Conservation (phyloP, 2,329 filamentous ascomycete species). For the Colletotrichum destructivum region DNA sequence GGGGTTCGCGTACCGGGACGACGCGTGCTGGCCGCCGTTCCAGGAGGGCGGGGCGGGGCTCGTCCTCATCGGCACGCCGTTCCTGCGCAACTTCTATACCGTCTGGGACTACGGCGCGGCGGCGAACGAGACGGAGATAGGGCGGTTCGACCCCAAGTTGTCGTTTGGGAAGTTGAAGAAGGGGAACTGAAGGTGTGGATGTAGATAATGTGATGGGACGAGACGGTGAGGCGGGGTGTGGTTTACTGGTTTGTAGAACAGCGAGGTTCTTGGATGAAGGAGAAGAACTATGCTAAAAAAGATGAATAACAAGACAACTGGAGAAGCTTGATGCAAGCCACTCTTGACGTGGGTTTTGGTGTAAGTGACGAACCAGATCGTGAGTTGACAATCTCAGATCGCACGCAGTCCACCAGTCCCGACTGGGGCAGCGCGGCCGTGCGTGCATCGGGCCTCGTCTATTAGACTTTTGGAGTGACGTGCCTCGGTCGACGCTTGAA, state of each 20-base stretch:
- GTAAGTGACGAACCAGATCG: conserved; percentile 2
- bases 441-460: conserved; percentile 18
- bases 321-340: too few relatives aligned
- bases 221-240: not conserved
- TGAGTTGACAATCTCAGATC: conserved; percentile 19
- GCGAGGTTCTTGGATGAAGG: too few relatives aligned
- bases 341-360: too few relatives aligned
- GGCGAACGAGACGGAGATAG: conserved; percentile 17
- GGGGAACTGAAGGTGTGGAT: not conserved
- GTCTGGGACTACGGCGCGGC: conserved; percentile 51
- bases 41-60: conserved; percentile 45
- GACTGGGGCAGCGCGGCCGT: not conserved
- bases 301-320: too few relatives aligned
- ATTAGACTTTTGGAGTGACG: conserved; percentile 24
- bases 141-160: conserved; percentile 38
- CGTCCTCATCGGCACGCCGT: conserved; percentile 49
- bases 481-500: conserved; percentile 2
- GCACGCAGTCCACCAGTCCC: conserved; percentile 25
- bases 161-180: conserved; percentile 47
- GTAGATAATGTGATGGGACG: not conserved
- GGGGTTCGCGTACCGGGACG: conserved; percentile 52
- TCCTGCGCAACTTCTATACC: conserved; percentile 53
- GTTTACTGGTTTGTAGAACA: too few relatives aligned
- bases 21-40: conserved; percentile 55
- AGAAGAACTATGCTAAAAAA: too few relatives aligned